Evolutionary conservation across 345 rosid genomes (phyloP).

Genomic region (Linum lewisii): DNA sequence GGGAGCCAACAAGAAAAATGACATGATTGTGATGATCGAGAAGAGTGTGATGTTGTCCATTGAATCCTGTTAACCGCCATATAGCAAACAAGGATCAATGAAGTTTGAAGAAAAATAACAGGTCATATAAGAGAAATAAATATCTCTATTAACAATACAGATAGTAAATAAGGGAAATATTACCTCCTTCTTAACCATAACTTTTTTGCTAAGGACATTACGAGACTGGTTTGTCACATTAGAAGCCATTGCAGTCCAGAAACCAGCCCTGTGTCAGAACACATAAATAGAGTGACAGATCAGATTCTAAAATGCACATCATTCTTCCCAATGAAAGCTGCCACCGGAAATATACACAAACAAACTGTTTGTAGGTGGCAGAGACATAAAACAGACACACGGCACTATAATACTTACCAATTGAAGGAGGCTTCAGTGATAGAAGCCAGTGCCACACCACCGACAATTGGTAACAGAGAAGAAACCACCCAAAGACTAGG

Average conservation of each 20-base stretch:
- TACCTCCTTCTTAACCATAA: constrained; percentile 97
- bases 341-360: background rate
- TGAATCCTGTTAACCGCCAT: constrained; percentile 52
- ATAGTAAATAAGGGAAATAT: constrained; percentile 5
- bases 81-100: background rate
- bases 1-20: constrained; percentile 75
- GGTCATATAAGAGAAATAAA: background rate
- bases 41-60: constrained; percentile 96
- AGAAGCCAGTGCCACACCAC: constrained; percentile 96
- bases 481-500: constrained; percentile 85
- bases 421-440: constrained; percentile 86
- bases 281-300: background rate
- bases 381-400: background rate
- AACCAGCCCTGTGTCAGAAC: constrained; percentile 54
- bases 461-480: constrained; percentile 84
- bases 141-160: background rate
- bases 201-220: constrained; percentile 85
- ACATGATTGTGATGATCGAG: constrained; percentile 95
- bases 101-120: constrained; percentile 2
- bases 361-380: background rate
- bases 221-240: constrained; percentile 82
- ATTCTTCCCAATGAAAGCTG: background rate
- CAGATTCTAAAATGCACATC: background rate
- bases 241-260: constrained; percentile 90
- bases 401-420: constrained; percentile 38